Base-by-base conservation (phyloP, 495 filamentous ascomycete species). In the Neurospora intermedia region DNA sequence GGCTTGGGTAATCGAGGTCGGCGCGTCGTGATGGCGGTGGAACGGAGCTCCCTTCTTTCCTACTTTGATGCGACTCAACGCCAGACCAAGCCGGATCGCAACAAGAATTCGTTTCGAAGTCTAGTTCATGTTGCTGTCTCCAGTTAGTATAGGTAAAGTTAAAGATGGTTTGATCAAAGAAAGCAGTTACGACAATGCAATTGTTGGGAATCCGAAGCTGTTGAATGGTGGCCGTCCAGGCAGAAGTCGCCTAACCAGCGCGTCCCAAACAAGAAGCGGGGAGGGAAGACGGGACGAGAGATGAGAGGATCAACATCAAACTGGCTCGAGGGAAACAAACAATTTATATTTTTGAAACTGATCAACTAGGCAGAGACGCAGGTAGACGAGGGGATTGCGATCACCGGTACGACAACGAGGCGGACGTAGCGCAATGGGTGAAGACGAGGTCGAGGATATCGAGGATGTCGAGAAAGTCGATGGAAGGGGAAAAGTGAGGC, bases 91-190 rank as follows among this genome's bases (percentile, higher is more conserved):
- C 82, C 80, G 80, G 80, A 81, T 80, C 83, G 83, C 83, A 78
- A 81, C 72, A 35, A 76, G 73, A 76, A 48, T 70, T 13, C 13
- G 71, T 4, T 54, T 35, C 35, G n/a, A 69, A 69, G 11, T 75
- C 77, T 83, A 85, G 81, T 81, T 82, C 84, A 86, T 86, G 76
- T 77, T 82, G 80, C 80, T 82, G 75, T 46, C 69, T 75, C 46
- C 39, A 69, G 77, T 84, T 76, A 84, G 83, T 78, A 69, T 48
- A 42, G 69, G 69, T 43, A 73, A 41, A 31, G 43, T 41, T 27
- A 43, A 74, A 43, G 75, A 75, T 73, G 69, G 72, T 70, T 77
- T 73, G 73, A 62, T 62, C 54, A 62, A 62, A 62, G 27, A 35
- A 35, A 62, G 7, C 73, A 73, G 69, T 74, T 73, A 71, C 72